A percentile compares a stretch with the other conserved stretches of the same genome.
phyloP scores from a whole-genome alignment of 108 stramenopile species.

The Licmophora abbreviata region DNA sequence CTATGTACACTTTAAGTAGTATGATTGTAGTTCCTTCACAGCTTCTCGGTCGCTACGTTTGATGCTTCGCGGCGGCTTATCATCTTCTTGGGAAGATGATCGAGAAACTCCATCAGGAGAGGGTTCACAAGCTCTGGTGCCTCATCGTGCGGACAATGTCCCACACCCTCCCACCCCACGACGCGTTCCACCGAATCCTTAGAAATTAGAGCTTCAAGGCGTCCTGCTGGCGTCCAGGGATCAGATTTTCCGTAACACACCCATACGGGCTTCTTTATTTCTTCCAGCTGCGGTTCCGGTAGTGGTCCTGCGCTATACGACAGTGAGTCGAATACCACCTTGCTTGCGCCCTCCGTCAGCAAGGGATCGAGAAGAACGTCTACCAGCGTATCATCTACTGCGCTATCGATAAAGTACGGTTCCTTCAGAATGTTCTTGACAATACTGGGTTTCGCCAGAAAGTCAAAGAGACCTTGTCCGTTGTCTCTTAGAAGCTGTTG shows the following conservation, averaged over 20 bases:
- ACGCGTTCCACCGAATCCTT: conserved; percentile 63
- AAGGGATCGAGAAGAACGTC: conserved; percentile 78
- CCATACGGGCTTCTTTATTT: conserved; percentile 55
- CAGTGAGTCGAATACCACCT: conserved; percentile 92
- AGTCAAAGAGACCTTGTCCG: conserved; percentile 71
- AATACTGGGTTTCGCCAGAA: conserved; percentile 68
- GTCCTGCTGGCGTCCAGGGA: conserved; percentile 84
- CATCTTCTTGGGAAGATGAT: too few relatives aligned
- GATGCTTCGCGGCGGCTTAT: too few relatives aligned
- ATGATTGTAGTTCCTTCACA: too few relatives aligned
- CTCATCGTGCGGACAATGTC: conserved; percentile 96
- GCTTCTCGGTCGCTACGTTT: too few relatives aligned
- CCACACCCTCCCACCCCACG: conserved; percentile 69
- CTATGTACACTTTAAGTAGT: too few relatives aligned
- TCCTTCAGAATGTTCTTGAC: conserved; percentile 84
- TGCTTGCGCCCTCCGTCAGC: conserved; percentile 68
- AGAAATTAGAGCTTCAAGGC: conserved; percentile 60
- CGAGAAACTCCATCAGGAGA: conserved; percentile 75
- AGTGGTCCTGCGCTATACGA: conserved; percentile 92
- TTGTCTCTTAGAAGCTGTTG: conserved; percentile 67
- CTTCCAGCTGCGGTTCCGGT: conserved; percentile 83
- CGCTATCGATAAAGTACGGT: conserved; percentile 68
- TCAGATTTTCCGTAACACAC: conserved; percentile 85
- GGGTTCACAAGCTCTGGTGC: conserved; percentile 85
- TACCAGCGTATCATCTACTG: conserved; percentile 88